A percentile compares a stretch with the other conserved stretches of the same genome.
phyloP scores from a whole-genome alignment of 2,329 filamentous ascomycete genomes.

The Neonectria neomacrospora region DNA sequence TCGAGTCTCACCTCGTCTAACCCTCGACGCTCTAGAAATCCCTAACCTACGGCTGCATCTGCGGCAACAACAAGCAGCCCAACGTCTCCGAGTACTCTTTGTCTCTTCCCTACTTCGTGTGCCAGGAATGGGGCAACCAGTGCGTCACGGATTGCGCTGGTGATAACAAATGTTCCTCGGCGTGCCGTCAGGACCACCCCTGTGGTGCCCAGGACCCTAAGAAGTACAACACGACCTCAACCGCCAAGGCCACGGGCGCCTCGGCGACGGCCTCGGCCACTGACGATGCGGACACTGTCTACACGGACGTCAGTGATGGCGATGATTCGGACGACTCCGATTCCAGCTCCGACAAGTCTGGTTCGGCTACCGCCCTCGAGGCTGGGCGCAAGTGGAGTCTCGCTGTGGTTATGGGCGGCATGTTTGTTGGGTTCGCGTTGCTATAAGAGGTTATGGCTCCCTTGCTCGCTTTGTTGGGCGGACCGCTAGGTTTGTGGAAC shows the following conservation, averaged over 20 bases:
- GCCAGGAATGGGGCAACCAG: constrained; percentile 76
- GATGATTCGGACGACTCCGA: constrained; percentile 25
- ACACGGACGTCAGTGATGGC: constrained; percentile 29
- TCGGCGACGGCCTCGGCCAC: constrained; percentile 49
- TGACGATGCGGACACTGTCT: constrained; percentile 52
- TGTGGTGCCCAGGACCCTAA: constrained; percentile 77
- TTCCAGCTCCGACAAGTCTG: constrained; percentile 36
- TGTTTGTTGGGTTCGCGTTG: constrained; percentile 56
- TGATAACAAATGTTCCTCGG: constrained; percentile 67
- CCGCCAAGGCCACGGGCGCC: constrained; percentile 50
- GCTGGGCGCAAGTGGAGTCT: constrained; percentile 53
- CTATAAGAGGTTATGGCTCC: constrained; percentile 41
- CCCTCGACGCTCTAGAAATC: constrained; percentile 54
- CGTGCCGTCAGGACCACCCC: constrained; percentile 73
- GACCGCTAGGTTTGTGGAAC: constrained; percentile 9
- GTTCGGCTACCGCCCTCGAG: constrained; percentile 47
- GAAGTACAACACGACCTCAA: constrained; percentile 65
- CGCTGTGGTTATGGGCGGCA: constrained; percentile 50
- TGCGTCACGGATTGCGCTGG: constrained; percentile 69
- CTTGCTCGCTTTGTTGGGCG: not conserved
- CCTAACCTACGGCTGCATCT: constrained; percentile 78
- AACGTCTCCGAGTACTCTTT: constrained; percentile 82
- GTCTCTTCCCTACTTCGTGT: constrained; percentile 82
- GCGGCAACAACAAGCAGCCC: constrained; percentile 71
- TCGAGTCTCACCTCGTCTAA: not conserved